These are phyloP conservation scores for Alloteropsis angusta DNA, from an alignment of 202 grass and related monocot species.

Conservation along the genomic window DNA sequence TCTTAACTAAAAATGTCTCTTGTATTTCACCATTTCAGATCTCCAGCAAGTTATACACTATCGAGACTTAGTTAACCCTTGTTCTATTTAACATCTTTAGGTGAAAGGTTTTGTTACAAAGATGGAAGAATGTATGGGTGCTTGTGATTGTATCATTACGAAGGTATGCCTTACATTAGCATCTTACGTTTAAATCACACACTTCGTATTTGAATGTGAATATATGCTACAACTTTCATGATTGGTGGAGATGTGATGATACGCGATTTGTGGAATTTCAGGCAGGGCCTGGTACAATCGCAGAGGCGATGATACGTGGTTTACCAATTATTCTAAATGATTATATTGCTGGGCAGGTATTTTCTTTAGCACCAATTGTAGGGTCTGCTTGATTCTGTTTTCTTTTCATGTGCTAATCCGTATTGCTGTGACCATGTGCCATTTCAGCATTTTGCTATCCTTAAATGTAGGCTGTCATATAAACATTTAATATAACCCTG, in stretches of 20 bases:
- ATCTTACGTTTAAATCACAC: slow-evolving; percentile 5
- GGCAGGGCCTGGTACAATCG: slow-evolving; percentile 95
- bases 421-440: not conserved
- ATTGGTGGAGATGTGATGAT: slow-evolving; percentile 9
- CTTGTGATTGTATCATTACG: slow-evolving; percentile 94
- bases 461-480: not conserved
- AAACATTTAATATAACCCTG: not conserved
- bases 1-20: not conserved
- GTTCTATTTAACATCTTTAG: slow-evolving; percentile 35
- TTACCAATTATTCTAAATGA: slow-evolving; percentile 94
- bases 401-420: not conserved
- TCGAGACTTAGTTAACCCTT: not conserved
- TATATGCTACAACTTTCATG: not conserved
- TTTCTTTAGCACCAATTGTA: not conserved
- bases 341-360: slow-evolving; percentile 97
- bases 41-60: not conserved
- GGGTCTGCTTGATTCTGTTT: not conserved
- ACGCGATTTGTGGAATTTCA: slow-evolving; percentile 30
- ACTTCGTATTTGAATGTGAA: not conserved
- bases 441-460: not conserved
- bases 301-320: slow-evolving; percentile 94
- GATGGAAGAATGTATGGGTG: slow-evolving; percentile 99
- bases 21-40: not conserved
- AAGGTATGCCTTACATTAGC: slow-evolving; percentile 51
- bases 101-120: slow-evolving; percentile 95